These are phyloP conservation scores for Neonectria sp. DNA, from an alignment of 2,329 filamentous ascomycete species.

Conservation along the genomic window DNA sequence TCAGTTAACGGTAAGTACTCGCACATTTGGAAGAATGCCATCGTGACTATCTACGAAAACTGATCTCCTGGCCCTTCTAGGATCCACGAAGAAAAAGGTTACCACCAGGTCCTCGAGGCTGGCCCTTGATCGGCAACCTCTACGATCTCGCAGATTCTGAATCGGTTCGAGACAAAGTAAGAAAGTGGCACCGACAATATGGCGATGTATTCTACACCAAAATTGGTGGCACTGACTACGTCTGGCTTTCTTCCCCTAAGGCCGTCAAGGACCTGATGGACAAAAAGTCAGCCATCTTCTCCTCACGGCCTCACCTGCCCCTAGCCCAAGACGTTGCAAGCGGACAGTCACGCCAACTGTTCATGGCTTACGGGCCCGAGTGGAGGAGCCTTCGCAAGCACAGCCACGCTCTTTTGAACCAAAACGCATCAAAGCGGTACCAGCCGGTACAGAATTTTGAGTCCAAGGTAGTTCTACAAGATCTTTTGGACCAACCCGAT, in stretches of 20 bases:
- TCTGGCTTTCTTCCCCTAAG: constrained; percentile 33
- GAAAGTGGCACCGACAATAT: constrained; percentile 28
- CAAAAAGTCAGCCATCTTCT: constrained; percentile 34
- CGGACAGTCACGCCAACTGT: constrained; percentile 29
- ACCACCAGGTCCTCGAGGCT: constrained; percentile 26
- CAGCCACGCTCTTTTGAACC: constrained; percentile 32
- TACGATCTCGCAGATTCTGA: constrained; percentile 26
- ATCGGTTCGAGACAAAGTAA: constrained; percentile 13
- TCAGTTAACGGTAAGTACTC: not conserved
- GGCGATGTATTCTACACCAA: constrained; percentile 36
- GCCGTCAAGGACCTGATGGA: constrained; percentile 36
- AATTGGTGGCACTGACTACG: constrained; percentile 32
- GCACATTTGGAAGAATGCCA: not conserved
- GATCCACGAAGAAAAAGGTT: constrained; percentile 24
- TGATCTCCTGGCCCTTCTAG: not conserved
- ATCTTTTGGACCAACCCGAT: constrained; percentile 23
- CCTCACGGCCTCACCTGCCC: constrained; percentile 28
- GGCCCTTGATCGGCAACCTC: constrained; percentile 27
- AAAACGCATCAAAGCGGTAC: constrained; percentile 32
- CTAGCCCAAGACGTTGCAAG: constrained; percentile 29
- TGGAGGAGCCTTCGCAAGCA: constrained; percentile 32
- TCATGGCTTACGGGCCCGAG: constrained; percentile 32
- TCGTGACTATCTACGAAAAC: not conserved
- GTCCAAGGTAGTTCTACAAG: constrained; percentile 32
- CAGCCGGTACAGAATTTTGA: constrained; percentile 40